Conservation (phyloP, 352 stramenopile species). For the Halophytophthora polymorphica region DNA sequence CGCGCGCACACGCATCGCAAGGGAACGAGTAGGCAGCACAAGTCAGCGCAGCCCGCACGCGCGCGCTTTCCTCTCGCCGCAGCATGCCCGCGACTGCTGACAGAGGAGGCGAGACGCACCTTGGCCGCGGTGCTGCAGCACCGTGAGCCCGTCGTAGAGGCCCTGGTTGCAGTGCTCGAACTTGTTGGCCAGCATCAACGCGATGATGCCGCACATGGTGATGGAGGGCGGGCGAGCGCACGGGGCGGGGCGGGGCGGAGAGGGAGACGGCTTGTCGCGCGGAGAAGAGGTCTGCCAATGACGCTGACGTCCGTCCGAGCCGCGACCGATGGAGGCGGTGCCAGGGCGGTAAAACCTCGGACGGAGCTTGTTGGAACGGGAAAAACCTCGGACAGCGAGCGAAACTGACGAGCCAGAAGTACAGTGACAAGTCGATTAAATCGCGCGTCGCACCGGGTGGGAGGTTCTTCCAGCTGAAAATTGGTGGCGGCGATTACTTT, state of each 20-base stretch:
- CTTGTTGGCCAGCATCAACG: conserved; percentile 94
- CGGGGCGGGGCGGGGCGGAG: conserved; percentile 1
- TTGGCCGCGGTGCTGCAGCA: conserved; percentile 98
- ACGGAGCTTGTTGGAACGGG: conserved; percentile 8
- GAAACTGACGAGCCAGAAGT: background rate
- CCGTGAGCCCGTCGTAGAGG: conserved; percentile 96
- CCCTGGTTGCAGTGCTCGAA: conserved; percentile 92
- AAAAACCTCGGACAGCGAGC: conserved; percentile 12
- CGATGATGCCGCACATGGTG: conserved; percentile 98
- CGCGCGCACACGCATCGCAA: background rate
- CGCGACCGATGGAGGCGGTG: conserved; percentile 1
- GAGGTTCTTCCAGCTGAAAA: too few species aligned
- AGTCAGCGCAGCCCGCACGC: background rate
- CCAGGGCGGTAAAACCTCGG: conserved; percentile 27
- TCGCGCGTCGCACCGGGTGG: background rate
- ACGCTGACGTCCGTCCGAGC: conserved; percentile 2
- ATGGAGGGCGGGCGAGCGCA: conserved; percentile 2
- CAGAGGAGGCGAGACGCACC: conserved; percentile 25
- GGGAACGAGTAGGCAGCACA: background rate
- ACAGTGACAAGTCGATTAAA: background rate
- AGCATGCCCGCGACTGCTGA: too few species aligned
- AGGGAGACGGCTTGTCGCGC: conserved; percentile 1
- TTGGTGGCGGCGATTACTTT: background rate
- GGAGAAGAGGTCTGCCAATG: conserved; percentile 22
- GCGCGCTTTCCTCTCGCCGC: background rate